phyloP scores from a whole-genome alignment of 2,329 filamentous ascomycete genomes.

The Iodosphaeria phyllophila region DNA sequence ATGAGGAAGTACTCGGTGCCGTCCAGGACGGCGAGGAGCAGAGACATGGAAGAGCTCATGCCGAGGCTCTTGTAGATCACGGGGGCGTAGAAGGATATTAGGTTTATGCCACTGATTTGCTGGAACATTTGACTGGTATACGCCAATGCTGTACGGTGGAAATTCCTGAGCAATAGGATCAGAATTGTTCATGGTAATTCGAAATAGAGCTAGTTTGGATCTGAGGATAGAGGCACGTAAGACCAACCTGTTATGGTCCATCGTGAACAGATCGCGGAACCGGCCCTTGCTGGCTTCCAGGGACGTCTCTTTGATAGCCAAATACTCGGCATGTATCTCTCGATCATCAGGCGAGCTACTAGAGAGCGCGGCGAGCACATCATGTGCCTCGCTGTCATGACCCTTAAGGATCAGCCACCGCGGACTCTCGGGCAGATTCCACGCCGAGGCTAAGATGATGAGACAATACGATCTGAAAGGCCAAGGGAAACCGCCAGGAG shows the following conservation, averaged over 20 bases:
- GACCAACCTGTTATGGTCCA: slow-evolving; percentile 27
- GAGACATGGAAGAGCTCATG: slow-evolving; percentile 32
- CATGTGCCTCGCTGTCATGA: slow-evolving; percentile 22
- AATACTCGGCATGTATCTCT: slow-evolving; percentile 33
- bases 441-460: slow-evolving; percentile 33
- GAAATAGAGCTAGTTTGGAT: no score
- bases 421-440: slow-evolving; percentile 28
- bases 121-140: slow-evolving; percentile 40
- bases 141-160: slow-evolving; percentile 33
- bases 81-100: slow-evolving; percentile 26
- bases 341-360: slow-evolving; percentile 25
- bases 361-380: slow-evolving; percentile 21
- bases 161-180: slow-evolving; percentile 18
- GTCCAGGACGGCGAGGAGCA: slow-evolving; percentile 35
- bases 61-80: slow-evolving; percentile 31
- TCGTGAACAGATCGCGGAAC: slow-evolving; percentile 39
- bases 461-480: slow-evolving; percentile 34
- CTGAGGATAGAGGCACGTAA: no score
- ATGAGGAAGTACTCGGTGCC: slow-evolving; percentile 30
- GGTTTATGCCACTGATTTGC: slow-evolving; percentile 24
- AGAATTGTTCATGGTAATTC: no score
- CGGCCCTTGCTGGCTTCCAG: slow-evolving; percentile 36
- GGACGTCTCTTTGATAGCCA: slow-evolving; percentile 40
- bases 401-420: slow-evolving; percentile 25
- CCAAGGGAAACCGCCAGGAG: slow-evolving; percentile 42